Evolutionary conservation across 2,329 filamentous ascomycete species (phyloP), one percentile per base, ranked within the genome.

Genomic region (Arthrinium phaeospermum): DNA sequence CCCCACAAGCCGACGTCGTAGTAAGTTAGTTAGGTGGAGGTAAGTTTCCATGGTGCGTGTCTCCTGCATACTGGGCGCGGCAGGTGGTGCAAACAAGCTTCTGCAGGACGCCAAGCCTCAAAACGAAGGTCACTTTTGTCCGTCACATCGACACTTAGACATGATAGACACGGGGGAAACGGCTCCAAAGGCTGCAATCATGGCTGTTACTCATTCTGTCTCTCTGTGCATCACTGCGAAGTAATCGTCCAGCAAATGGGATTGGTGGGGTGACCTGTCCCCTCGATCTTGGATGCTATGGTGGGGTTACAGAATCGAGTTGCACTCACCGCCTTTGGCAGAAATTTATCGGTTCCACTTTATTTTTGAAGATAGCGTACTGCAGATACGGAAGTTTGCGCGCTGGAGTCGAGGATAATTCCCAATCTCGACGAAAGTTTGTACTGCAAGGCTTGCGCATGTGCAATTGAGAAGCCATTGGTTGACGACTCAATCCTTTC

Each of bases 81-180:
- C 30, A 61, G 53, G 30, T 61, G 57, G 57, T 64, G 57, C 57
- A 41, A 64, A 64, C 57, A 64, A 64, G 57, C 57, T 64, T 64
- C 57, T n/a, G 19, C 57, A 8, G 19, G n/a, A 64, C 34, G 57
- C 16, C 53, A 34, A 64, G 4, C 57, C 57, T 41, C 30, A 13
- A 37, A 34, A n/a, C n/a, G 19, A 64, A 41, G 19, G 22, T n/a
- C 19, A 64, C 22, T 14, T 37, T 8, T 2, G 53, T 41, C 10
- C n/a, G 57, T n/a, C 57, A 64, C n/a, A 34, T 6, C 7, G 37
- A 37, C 30, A 64, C 19, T 22, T n/a, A n/a, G 57, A 6, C 19
- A 19, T 13, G 2, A 10, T 22, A 41, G 0, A 13, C 19, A n/a
- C 19, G 8, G 22, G 22, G 1, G 1, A 64, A 13, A 6, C 57